Evolutionary conservation across 805 yeast genomes (phyloP).

Genomic region (Candida ipomoeae): DNA sequence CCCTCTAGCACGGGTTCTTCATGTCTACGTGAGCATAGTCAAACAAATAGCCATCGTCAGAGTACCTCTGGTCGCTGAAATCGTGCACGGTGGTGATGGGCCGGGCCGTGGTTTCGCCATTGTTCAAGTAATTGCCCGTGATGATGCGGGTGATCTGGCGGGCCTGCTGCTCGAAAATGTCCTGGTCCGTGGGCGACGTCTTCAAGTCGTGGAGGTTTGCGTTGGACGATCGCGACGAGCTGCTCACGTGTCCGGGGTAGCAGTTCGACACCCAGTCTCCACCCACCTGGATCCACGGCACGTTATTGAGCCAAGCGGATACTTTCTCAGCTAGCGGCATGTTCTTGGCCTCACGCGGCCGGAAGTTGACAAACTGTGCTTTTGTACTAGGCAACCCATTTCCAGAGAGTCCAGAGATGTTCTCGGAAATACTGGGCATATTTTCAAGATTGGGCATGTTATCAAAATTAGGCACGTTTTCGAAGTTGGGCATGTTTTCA

Average conservation of each 20-base stretch:
- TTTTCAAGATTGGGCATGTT: too few species aligned
- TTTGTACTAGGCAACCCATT: neutral
- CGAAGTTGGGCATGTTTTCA: too few species aligned
- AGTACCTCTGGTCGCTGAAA: constrained; percentile 10
- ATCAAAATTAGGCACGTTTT: too few species aligned
- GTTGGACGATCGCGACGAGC: constrained; percentile 20
- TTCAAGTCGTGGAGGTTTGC: constrained; percentile 9
- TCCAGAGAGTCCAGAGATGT: too few species aligned
- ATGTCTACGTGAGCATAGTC: constrained; percentile 11
- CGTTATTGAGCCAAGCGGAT: constrained; percentile 53
- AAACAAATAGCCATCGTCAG: constrained; percentile 14
- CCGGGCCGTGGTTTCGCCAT: constrained; percentile 15
- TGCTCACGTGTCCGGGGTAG: constrained; percentile 40
- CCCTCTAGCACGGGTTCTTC: neutral
- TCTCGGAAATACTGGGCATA: too few species aligned
- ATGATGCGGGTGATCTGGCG: constrained; percentile 42
- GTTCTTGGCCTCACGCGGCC: constrained; percentile 58
- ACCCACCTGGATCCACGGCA: constrained; percentile 45
- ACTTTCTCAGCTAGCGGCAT: constrained; percentile 70
- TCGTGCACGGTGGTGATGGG: constrained; percentile 13
- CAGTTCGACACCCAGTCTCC: constrained; percentile 37
- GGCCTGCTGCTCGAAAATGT: constrained; percentile 51
- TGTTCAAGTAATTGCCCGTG: constrained; percentile 14
- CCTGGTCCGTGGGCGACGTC: constrained; percentile 33
- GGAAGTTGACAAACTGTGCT: constrained; percentile 30